Conservation (phyloP, 352 stramenopile genomes). For the Phytophthora fragariae region DNA sequence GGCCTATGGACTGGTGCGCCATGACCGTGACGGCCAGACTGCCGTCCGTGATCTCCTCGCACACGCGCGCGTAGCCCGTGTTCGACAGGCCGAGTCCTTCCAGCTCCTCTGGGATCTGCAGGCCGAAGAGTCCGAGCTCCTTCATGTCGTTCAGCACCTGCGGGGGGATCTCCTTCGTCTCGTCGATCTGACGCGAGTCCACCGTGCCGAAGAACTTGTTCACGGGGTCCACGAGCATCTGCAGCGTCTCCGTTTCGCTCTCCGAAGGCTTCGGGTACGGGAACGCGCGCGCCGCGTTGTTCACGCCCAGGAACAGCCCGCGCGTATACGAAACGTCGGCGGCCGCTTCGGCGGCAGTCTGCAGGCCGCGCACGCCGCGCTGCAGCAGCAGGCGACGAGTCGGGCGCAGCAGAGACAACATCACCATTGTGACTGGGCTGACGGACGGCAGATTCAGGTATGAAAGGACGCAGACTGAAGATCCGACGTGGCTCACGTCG, state of each 20-base stretch:
- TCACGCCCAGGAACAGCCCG: slow-evolving; percentile 84
- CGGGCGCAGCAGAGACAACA: slow-evolving; percentile 55
- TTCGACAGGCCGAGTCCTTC: slow-evolving; percentile 84
- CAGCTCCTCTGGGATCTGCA: slow-evolving; percentile 87
- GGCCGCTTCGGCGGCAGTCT: slow-evolving; percentile 75
- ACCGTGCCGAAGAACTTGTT: slow-evolving; percentile 81
- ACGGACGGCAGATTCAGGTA: slow-evolving; percentile 11
- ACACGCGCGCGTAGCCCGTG: slow-evolving; percentile 86
- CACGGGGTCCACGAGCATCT: slow-evolving; percentile 87
- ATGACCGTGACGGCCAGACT: slow-evolving; percentile 87
- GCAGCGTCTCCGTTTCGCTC: slow-evolving; percentile 81
- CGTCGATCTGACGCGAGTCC: slow-evolving; percentile 78
- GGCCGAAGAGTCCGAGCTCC: slow-evolving; percentile 85
- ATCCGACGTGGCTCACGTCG: slow-evolving; percentile 18
- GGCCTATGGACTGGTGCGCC: slow-evolving; percentile 89
- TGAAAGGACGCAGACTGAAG: slow-evolving; percentile 24
- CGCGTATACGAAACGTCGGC: slow-evolving; percentile 82
- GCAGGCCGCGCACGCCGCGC: slow-evolving; percentile 48
- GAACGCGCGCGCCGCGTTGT: slow-evolving; percentile 80
- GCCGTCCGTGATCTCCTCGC: slow-evolving; percentile 85
- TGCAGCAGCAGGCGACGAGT: slow-evolving; percentile 29
- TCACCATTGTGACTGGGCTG: slow-evolving; percentile 22
- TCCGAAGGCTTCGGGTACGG: slow-evolving; percentile 80
- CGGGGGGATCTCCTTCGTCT: slow-evolving; percentile 81
- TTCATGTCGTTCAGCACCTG: slow-evolving; percentile 81